These are phyloP conservation scores for Podila minutissima DNA, from an alignment of 192 early-diverging fungal species.

Conservation along the genomic window DNA sequence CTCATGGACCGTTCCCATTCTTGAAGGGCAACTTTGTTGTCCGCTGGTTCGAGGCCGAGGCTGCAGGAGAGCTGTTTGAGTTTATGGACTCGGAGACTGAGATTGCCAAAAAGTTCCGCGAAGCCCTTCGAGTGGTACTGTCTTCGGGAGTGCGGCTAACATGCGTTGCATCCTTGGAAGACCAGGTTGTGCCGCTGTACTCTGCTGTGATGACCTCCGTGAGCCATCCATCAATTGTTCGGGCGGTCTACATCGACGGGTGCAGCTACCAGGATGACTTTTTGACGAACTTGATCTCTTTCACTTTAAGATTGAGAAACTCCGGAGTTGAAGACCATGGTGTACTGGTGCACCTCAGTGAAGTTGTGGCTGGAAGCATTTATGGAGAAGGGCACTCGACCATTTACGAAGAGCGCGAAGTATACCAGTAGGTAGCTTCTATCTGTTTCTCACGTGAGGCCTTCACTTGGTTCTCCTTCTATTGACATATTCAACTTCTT, in stretches of 20 bases:
- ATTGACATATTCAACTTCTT: not conserved
- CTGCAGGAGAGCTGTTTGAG: slow-evolving; percentile 93
- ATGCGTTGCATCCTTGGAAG: slow-evolving; percentile 89
- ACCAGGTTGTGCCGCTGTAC: slow-evolving; percentile 95
- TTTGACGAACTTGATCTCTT: slow-evolving; percentile 85
- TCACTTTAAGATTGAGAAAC: slow-evolving; percentile 89
- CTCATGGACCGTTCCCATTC: slow-evolving; percentile 88
- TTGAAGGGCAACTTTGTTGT: slow-evolving; percentile 84
- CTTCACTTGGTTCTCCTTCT: not conserved
- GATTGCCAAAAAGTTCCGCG: slow-evolving; percentile 76
- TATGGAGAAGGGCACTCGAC: slow-evolving; percentile 89
- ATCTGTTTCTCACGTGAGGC: not conserved
- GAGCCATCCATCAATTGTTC: slow-evolving; percentile 83
- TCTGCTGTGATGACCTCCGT: slow-evolving; percentile 76
- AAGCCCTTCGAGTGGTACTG: slow-evolving; percentile 74
- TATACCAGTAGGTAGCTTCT: slow-evolving; percentile 66
- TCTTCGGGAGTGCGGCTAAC: slow-evolving; percentile 76
- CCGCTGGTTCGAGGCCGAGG: slow-evolving; percentile 89
- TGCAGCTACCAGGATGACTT: slow-evolving; percentile 85
- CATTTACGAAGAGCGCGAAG: slow-evolving; percentile 90
- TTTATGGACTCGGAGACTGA: slow-evolving; percentile 83
- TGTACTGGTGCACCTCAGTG: slow-evolving; percentile 84
- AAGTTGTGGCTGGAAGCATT: slow-evolving; percentile 86
- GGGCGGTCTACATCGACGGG: slow-evolving; percentile 90
- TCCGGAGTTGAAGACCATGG: slow-evolving; percentile 89